A percentile compares a stretch with the other conserved stretches of the same genome.
phyloP scores from a whole-genome alignment of 2,329 filamentous ascomycete genomes.

The Exophiala mesophila region DNA sequence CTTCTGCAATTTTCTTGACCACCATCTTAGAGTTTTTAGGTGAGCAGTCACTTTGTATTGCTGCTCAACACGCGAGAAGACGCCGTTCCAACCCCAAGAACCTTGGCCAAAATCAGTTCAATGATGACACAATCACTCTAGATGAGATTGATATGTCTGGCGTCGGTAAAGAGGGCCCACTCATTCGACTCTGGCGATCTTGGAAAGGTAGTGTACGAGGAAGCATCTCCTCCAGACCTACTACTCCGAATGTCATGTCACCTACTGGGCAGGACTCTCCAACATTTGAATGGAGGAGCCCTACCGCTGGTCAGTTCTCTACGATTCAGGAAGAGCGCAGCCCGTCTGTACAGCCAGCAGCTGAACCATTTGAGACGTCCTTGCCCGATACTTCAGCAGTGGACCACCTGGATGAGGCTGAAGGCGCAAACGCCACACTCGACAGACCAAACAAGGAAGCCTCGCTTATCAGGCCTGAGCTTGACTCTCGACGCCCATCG shows the following conservation, averaged over 20 bases:
- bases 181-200: slow-evolving; percentile 86
- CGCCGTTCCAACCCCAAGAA: slow-evolving; percentile 48
- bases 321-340: slow-evolving; percentile 26
- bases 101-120: slow-evolving; percentile 48
- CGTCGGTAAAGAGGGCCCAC: slow-evolving; percentile 78
- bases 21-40: slow-evolving; percentile 92
- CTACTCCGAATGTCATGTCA: slow-evolving; percentile 30
- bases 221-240: slow-evolving; percentile 48
- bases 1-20: slow-evolving; percentile 91
- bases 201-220: slow-evolving; percentile 76
- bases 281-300: slow-evolving; percentile 35
- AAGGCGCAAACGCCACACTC: slow-evolving; percentile 52
- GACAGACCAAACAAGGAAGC: slow-evolving; percentile 1
- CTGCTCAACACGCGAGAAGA: slow-evolving; percentile 75
- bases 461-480: slow-evolving; percentile 2
- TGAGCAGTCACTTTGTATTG: slow-evolving; percentile 82
- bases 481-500: slow-evolving; percentile 13
- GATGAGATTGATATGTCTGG: slow-evolving; percentile 91
- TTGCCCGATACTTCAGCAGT: slow-evolving; percentile 65
- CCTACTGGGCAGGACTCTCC: slow-evolving; percentile 26
- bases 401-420: slow-evolving; percentile 73
- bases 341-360: slow-evolving; percentile 18
- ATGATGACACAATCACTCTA: slow-evolving; percentile 66
- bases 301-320: slow-evolving; percentile 30
- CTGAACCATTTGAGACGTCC: slow-evolving; percentile 46